Percentiles rank a stretch among this genome's conserved stretches.
Evolutionary conservation across 441 rosid genomes (phyloP).

Genomic region (Raphanus hybrid): DNA sequence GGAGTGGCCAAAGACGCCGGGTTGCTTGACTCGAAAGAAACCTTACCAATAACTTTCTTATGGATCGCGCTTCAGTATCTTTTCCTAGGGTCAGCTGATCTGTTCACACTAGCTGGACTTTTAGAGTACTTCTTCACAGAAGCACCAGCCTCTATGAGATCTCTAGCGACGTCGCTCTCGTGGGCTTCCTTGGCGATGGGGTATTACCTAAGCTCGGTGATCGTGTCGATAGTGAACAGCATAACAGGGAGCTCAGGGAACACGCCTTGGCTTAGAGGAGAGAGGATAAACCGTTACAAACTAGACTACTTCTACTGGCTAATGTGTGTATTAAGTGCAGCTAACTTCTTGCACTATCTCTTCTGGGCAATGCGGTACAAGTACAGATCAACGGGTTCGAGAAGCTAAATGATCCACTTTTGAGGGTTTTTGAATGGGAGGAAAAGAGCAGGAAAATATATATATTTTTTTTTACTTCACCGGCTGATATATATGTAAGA

Average conservation of each 20-base stretch:
- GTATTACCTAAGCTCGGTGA: constrained; percentile 79
- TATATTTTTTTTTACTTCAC: constrained; percentile 17
- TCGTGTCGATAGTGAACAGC: constrained; percentile 70
- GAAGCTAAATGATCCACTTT: not conserved
- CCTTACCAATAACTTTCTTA: constrained; percentile 69
- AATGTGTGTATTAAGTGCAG: constrained; percentile 71
- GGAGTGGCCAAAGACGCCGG: constrained; percentile 58
- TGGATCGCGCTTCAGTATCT: constrained; percentile 85
- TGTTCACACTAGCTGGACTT: constrained; percentile 85
- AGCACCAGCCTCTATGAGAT: constrained; percentile 80
- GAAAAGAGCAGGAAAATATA: not conserved
- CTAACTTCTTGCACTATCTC: constrained; percentile 72
- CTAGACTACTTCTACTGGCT: constrained; percentile 88
- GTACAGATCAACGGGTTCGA: constrained; percentile 55
- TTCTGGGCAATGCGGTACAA: constrained; percentile 78
- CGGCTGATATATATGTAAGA: constrained; percentile 36
- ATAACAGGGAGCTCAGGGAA: constrained; percentile 50
- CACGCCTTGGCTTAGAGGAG: constrained; percentile 71
- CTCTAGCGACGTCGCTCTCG: constrained; percentile 82
- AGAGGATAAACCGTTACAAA: constrained; percentile 61
- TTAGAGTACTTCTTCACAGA: constrained; percentile 91
- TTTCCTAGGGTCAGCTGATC: constrained; percentile 86
- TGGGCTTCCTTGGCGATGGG: constrained; percentile 91
- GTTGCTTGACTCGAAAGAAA: constrained; percentile 44
- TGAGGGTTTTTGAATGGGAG: constrained; percentile 23